Conservation (phyloP, 2,329 filamentous ascomycete genomes). For the Penicillium sp. region DNA sequence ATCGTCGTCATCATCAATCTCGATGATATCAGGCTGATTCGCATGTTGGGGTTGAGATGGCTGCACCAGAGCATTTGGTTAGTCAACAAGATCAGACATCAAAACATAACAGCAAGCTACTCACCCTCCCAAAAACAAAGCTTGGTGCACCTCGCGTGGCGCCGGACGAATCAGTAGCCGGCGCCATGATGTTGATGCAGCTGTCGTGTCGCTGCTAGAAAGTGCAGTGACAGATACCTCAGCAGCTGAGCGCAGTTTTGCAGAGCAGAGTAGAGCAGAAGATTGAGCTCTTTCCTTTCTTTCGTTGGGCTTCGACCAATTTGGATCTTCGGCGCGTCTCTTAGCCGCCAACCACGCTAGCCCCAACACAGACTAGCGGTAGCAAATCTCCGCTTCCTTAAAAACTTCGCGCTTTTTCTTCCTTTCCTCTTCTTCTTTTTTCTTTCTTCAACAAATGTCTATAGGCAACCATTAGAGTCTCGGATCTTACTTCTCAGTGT, state of each 20-base stretch:
- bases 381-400: conserved; percentile 20
- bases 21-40: conserved; percentile 35
- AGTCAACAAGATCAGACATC: conserved; percentile 12
- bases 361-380: conserved; percentile 28
- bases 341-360: conserved; percentile 23
- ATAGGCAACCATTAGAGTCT: conserved; percentile 99
- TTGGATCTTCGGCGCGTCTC: conserved; percentile 32
- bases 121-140: conserved; percentile 26
- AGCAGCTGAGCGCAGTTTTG: conserved; percentile 1
- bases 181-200: conserved; percentile 31
- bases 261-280: neutral
- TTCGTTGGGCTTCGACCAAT: conserved; percentile 9
- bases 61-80: conserved; percentile 15
- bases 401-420: conserved; percentile 21
- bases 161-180: conserved; percentile 32
- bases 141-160: conserved; percentile 20
- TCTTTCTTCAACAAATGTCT: conserved; percentile 53
- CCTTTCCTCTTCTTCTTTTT: conserved; percentile 40
- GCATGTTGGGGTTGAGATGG: conserved; percentile 17
- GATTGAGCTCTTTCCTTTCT: conserved; percentile 8
- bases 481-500: conserved; percentile 86
- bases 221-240: neutral
- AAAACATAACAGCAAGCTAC: conserved; percentile 14
- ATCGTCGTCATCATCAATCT: conserved; percentile 33
- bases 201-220: neutral